Base-by-base conservation (phyloP, 2,329 filamentous ascomycete species). In the Neonectria hederae region DNA sequence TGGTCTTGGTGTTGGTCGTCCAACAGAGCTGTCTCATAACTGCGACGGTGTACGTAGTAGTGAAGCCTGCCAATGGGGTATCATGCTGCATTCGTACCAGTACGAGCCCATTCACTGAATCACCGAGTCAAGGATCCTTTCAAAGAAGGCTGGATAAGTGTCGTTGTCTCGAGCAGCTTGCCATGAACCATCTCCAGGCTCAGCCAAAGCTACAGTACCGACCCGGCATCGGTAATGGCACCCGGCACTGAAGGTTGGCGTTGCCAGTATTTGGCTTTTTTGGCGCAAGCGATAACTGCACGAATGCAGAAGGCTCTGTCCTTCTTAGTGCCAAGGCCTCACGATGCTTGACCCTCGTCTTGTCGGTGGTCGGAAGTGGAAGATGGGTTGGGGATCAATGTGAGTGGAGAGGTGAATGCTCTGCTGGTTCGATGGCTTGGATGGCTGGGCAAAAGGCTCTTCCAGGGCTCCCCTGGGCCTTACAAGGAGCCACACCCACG, bases 381-480 rank as follows among this genome's bases (percentile, higher is more conserved):
- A 57, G 42, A 45, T 30, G 28, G 54, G 48, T 56, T 57, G 45
- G 56, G 59, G 38, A 55, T 56, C 60, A 43, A 48, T 32, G 35
- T 19, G 51, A 24, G 58, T 59, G 54, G 58, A 49, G 51, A 52
- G 22, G 48, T 54, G 64, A 42, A 49, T 55, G 58, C 59, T 57
- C 38, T 59, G 55, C 63, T 69, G 63, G 68, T 59, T 62, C 59
- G 68, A 66, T 67, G 48, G 57, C 51, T 54, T 60, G 54, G 48
- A 67, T 63, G 59, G 62, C 60, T 54, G 58, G 54, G 65, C 43
- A 48, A 51, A 56, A 52, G 48, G 53, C 45, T 26, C 40, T 52
- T 24, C 53, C 54, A 48, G 54, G 59, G 53, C 26, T 32, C 28
- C 48, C 48, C 52, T 51, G 35, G 32, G 45, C 24, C 32, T 53